phyloP scores from a whole-genome alignment of 805 yeast species.

The Clavispora fructus region DNA sequence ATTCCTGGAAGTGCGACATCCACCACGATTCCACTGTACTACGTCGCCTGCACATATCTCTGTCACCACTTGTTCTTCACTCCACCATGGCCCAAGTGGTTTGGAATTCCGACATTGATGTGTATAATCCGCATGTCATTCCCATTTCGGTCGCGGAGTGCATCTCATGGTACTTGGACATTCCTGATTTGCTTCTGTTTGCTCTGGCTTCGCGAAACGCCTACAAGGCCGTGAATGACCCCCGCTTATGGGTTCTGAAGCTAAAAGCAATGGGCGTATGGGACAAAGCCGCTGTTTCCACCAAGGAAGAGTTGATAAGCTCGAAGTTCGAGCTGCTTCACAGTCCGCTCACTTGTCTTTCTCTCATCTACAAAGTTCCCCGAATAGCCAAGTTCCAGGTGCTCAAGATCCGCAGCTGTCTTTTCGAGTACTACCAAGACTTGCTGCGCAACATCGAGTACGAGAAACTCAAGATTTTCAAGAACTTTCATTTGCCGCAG shows the following conservation, averaged over 20 bases:
- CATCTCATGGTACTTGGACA: constrained; percentile 29
- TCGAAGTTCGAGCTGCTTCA: constrained; percentile 9
- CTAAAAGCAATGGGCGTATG: constrained; percentile 34
- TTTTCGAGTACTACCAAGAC: constrained; percentile 44
- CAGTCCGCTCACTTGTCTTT: constrained; percentile 34
- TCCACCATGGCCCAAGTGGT: constrained; percentile 37
- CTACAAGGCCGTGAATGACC: constrained; percentile 32
- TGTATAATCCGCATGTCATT: constrained; percentile 31
- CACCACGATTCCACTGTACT: too few relatives aligned
- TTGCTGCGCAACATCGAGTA: constrained; percentile 36
- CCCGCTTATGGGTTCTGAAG: constrained; percentile 35
- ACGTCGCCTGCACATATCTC: background rate
- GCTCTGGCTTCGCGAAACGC: constrained; percentile 35
- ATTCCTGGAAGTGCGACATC: too few relatives aligned
- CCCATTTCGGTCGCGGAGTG: constrained; percentile 34
- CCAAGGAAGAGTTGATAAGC: constrained; percentile 1
- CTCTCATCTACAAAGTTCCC: constrained; percentile 19
- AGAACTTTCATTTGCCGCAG: constrained; percentile 43
- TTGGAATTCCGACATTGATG: constrained; percentile 44
- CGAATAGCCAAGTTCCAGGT: constrained; percentile 36
- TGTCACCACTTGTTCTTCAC: background rate
- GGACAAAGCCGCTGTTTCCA: constrained; percentile 18
- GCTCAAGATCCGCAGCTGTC: constrained; percentile 30
- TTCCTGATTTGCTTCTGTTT: constrained; percentile 36
- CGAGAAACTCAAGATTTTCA: constrained; percentile 42